Evolutionary conservation across 495 filamentous ascomycete species (phyloP).

Genomic region (Podospora comata): DNA sequence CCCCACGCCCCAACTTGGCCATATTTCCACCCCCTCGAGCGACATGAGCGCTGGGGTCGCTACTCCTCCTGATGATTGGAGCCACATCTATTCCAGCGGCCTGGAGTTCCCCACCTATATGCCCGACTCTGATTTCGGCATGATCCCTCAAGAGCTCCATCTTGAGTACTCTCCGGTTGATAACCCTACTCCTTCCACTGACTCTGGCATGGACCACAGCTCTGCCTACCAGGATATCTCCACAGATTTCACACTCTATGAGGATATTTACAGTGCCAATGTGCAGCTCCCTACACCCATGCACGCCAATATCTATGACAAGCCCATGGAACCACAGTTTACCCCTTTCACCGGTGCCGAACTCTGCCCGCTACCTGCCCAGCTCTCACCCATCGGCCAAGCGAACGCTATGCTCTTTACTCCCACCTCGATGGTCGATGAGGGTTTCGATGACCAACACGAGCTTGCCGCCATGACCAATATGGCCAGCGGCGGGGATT

Average conservation of each 20-base stretch:
- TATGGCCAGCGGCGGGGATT: conserved; percentile 27
- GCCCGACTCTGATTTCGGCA: conserved; percentile 36
- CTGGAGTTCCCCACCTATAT: conserved; percentile 45
- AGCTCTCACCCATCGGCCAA: conserved; percentile 61
- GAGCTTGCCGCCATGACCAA: conserved; percentile 28
- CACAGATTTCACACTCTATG: conserved; percentile 46
- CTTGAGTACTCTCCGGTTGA: conserved; percentile 51
- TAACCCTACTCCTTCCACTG: conserved; percentile 46
- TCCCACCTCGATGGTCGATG: conserved; percentile 51
- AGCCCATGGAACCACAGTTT: conserved; percentile 38
- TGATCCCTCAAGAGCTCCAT: conserved; percentile 43
- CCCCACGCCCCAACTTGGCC: conserved; percentile 54
- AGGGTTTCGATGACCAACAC: conserved; percentile 47
- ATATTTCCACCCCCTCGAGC: conserved; percentile 49
- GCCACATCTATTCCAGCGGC: conserved; percentile 30
- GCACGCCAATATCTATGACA: conserved; percentile 36
- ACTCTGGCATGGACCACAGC: conserved; percentile 43
- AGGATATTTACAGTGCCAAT: conserved; percentile 55
- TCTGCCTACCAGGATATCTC: conserved; percentile 46
- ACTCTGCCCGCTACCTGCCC: conserved; percentile 42
- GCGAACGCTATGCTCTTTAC: conserved; percentile 63
- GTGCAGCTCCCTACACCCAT: conserved; percentile 42
- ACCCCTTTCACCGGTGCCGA: conserved; percentile 32
- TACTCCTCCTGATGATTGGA: conserved; percentile 44
- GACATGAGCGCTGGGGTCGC: conserved; percentile 41